These are phyloP conservation scores for Lentinula lateritia DNA, from an alignment of 768 basidiomycete species.

Conservation along the genomic window DNA sequence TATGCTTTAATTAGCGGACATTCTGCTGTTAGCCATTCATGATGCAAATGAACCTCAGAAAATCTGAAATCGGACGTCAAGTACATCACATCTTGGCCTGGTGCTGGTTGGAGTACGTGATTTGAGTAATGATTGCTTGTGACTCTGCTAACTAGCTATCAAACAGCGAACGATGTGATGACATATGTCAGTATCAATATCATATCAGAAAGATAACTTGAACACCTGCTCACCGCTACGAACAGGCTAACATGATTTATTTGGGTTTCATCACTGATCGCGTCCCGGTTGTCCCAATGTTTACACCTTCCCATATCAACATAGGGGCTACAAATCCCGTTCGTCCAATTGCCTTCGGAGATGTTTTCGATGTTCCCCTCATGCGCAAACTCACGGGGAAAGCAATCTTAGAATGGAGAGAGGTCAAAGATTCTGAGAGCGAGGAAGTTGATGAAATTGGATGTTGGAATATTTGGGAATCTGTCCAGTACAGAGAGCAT, in stretches of 20 bases:
- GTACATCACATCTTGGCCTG: constrained; percentile 71
- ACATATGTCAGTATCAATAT: constrained; percentile 43
- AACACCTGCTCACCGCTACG: neutral
- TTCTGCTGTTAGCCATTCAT: neutral
- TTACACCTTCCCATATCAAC: constrained; percentile 54
- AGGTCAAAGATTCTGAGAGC: constrained; percentile 47
- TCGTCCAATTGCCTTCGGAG: constrained; percentile 49
- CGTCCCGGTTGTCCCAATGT: constrained; percentile 53
- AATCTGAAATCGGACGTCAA: constrained; percentile 55
- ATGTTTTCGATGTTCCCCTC: constrained; percentile 55
- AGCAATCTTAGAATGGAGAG: constrained; percentile 58
- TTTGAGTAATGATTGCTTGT: neutral
- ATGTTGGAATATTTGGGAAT: constrained; percentile 53
- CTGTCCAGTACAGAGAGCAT: constrained; percentile 33
- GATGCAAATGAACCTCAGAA: constrained; percentile 34
- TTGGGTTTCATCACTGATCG: constrained; percentile 53
- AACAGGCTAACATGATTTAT: constrained; percentile 47
- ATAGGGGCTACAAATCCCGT: constrained; percentile 22
- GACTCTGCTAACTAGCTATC: constrained; percentile 7
- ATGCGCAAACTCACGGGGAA: constrained; percentile 36
- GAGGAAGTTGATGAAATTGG: constrained; percentile 40
- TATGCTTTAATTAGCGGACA: constrained; percentile 12
- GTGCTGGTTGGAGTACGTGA: constrained; percentile 71
- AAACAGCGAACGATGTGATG: constrained; percentile 71
- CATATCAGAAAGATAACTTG: neutral